Evolutionary conservation across 345 rosid species (phyloP), one percentile per base, ranked within the genome.

Genomic region (Arabidopsis suecica): DNA sequence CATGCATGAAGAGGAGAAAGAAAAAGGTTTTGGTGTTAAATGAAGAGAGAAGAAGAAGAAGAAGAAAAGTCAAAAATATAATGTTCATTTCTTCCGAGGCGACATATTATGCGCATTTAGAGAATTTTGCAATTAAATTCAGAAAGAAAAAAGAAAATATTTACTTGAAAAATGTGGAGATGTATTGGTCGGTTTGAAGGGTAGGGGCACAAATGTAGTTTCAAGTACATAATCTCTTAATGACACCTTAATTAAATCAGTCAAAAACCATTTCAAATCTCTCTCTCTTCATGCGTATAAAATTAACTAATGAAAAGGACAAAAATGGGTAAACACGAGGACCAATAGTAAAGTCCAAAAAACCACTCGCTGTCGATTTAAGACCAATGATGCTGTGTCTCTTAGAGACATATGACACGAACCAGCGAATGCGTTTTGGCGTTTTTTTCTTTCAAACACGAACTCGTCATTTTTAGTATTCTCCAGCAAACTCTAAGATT

Each of bases 1-100:
- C 83, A 75, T 80, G 83, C 82, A 75, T 79, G 82, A 70, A 79
- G 75, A 69, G 63, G 45, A 74, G 40, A 45, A 38, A 77, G 59
- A 57, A 61, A 65, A 76, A 61, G 77, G 54, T 37, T 79, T 63
- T 68, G 76, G 57, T 55, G 56, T 54, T 74, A 56, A 38, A 70
- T 64, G 76, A 71, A 69, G 69, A 60, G 77, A 62, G 77, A 70
- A 44, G 72, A 67, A 48, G 47, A 67, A 48, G 47, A 64, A 69
- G 79, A 74, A 69, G 83, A 80, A 75, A 80, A 76, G 83, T 80
- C 77, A 75, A 71, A 80, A 76, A 50, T 32, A 44, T 42, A 28
- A 71, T 68, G 68, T 62, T 75, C 73, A 59, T 70, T 65, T 70
- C 73, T 80, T 58, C 65, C 77, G 60, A 75, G 71, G 79, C 69